phyloP scores from a whole-genome alignment of 2,329 filamentous ascomycete genomes.

The Sporothrix luriei region DNA sequence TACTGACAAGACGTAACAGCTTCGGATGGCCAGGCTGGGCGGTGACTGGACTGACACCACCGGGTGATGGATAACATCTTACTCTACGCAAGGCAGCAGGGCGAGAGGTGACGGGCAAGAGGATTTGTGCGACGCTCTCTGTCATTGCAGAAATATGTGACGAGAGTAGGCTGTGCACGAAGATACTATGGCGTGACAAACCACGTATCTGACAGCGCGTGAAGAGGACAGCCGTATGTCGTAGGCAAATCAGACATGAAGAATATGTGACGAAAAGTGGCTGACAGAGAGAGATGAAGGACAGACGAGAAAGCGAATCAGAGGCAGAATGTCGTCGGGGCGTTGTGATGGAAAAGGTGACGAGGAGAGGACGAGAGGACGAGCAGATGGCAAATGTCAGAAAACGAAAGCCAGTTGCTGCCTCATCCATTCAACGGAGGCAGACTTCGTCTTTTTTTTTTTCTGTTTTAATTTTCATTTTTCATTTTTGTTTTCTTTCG shows the following conservation, averaged over 20 bases:
- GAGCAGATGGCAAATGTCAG: background rate
- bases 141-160: background rate
- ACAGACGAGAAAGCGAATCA: constrained; percentile 15
- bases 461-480: too few species aligned
- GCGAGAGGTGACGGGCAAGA: background rate
- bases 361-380: too few species aligned
- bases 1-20: background rate
- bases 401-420: background rate
- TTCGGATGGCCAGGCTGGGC: background rate
- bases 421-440: constrained; percentile 10
- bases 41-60: constrained; percentile 1
- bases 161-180: background rate
- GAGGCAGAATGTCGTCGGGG: too few species aligned
- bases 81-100: constrained; percentile 5
- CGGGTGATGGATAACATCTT: background rate
- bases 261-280: constrained; percentile 8
- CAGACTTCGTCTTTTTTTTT: too few species aligned
- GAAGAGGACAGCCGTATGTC: background rate
- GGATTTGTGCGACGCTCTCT: too few species aligned
- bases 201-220: background rate
- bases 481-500: background rate
- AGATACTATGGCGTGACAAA: background rate
- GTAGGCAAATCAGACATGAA: background rate
- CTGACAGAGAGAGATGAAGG: background rate
- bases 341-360: constrained; percentile 17